phyloP scores from a whole-genome alignment of 345 rosid species.

The Eucalyptus microcorys region DNA sequence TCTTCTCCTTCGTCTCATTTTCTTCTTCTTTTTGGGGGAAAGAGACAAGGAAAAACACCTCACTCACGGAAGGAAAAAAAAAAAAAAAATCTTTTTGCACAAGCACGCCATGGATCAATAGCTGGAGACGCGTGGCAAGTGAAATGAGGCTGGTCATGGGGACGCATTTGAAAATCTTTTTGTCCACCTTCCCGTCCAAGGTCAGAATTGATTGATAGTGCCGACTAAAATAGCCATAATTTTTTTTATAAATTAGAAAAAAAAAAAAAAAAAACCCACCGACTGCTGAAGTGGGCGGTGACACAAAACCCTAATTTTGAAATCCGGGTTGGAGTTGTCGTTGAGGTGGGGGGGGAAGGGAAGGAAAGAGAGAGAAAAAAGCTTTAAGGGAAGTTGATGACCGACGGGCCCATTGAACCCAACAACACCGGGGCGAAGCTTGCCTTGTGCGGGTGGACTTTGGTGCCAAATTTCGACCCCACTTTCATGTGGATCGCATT shows the following conservation, averaged over 20 bases:
- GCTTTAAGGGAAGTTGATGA: neutral
- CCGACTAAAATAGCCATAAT: neutral
- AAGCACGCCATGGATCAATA: neutral
- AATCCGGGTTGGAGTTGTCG: neutral
- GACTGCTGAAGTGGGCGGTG: neutral
- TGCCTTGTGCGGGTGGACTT: neutral
- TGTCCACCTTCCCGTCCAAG: neutral
- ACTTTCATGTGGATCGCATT: neutral
- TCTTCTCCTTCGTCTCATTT: neutral
- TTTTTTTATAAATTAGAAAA: accelerated
- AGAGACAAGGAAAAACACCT: neutral
- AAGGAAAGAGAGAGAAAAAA: neutral
- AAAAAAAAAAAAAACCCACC: neutral
- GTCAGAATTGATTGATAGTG: neutral
- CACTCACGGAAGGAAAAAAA: neutral
- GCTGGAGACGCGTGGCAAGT: neutral
- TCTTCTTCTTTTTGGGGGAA: neutral
- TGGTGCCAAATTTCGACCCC: neutral
- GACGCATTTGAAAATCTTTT: neutral
- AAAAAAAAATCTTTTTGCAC: neutral
- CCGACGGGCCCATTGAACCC: neutral
- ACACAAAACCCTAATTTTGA: neutral
- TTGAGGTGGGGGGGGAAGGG: neutral
- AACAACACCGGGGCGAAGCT: neutral
- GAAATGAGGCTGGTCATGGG: neutral